Percentiles rank a stretch among this genome's conserved stretches.
These are phyloP conservation scores for Pholiota conissans DNA, from an alignment of 768 basidiomycete species.

Conservation along the genomic window DNA sequence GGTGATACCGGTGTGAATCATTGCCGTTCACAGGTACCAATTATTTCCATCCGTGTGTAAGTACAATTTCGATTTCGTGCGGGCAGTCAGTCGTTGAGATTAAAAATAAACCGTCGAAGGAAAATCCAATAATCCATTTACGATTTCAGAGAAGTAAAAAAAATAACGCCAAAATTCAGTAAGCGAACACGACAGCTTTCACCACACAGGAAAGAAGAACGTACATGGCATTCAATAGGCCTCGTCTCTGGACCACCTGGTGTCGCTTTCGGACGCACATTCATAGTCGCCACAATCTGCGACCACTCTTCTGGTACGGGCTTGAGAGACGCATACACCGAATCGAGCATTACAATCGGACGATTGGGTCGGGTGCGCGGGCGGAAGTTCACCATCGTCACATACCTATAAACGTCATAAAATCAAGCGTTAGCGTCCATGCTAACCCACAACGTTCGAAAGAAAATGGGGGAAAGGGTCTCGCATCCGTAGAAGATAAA, in stretches of 20 bases:
- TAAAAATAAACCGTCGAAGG: neutral
- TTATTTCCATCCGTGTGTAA: neutral
- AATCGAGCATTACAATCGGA: conserved; percentile 39
- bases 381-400: conserved; percentile 39
- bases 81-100: neutral
- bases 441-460: neutral
- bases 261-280: conserved; percentile 20
- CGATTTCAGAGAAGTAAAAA: too few relatives aligned
- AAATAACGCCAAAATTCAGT: neutral
- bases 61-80: neutral
- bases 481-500: neutral
- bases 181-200: neutral
- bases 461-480: neutral
- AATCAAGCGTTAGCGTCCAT: neutral
- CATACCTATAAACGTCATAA: conserved; percentile 30
- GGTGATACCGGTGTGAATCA: neutral
- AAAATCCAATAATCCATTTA: neutral
- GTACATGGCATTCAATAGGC: conserved; percentile 53
- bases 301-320: conserved; percentile 59
- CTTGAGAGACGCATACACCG: conserved; percentile 52
- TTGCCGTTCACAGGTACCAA: too few relatives aligned
- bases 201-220: neutral
- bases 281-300: conserved; percentile 43
- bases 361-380: conserved; percentile 49
- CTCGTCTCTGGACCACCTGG: conserved; percentile 20